These are phyloP conservation scores for Chlamydomonas applanata DNA, from an alignment of 139 green algal genomes.

Conservation along the genomic window DNA sequence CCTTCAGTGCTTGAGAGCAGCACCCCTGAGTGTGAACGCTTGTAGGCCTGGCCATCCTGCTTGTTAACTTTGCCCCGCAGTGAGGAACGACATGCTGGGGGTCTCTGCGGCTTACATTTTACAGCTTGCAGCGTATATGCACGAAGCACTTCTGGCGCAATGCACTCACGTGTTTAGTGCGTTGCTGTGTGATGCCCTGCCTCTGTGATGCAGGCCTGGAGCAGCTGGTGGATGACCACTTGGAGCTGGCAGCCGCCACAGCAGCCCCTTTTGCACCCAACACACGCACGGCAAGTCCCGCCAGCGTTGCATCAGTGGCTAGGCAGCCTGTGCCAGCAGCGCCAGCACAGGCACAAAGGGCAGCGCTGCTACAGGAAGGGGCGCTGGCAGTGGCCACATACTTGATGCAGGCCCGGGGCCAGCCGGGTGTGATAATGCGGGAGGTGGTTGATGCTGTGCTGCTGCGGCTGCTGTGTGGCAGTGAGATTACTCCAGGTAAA, in stretches of 20 bases:
- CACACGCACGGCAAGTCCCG: too few relatives aligned
- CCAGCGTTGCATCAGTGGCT: neutral
- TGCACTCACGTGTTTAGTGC: too few relatives aligned
- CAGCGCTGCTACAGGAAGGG: slow-evolving; percentile 13
- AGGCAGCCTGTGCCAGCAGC: neutral
- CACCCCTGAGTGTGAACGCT: too few relatives aligned
- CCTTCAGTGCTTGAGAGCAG: too few relatives aligned
- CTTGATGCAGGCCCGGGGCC: neutral
- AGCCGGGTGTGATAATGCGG: neutral
- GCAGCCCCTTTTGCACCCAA: too few relatives aligned
- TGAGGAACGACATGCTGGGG: too few relatives aligned
- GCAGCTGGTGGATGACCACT: slow-evolving; percentile 25
- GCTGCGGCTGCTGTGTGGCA: slow-evolving; percentile 57
- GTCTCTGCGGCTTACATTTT: too few relatives aligned
- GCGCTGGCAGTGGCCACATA: neutral
- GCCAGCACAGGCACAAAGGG: slow-evolving; percentile 4
- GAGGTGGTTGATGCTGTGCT: slow-evolving; percentile 68
- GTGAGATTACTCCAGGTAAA: too few relatives aligned
- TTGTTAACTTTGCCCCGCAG: too few relatives aligned
- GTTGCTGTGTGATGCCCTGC: slow-evolving; percentile 18
- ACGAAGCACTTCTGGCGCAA: too few relatives aligned
- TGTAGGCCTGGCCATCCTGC: too few relatives aligned
- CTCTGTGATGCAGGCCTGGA: slow-evolving; percentile 11
- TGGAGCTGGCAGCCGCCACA: slow-evolving; percentile 20
- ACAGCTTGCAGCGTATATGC: too few relatives aligned